phyloP scores from a whole-genome alignment of 805 yeast species.

The Kodamaea laetipori region DNA sequence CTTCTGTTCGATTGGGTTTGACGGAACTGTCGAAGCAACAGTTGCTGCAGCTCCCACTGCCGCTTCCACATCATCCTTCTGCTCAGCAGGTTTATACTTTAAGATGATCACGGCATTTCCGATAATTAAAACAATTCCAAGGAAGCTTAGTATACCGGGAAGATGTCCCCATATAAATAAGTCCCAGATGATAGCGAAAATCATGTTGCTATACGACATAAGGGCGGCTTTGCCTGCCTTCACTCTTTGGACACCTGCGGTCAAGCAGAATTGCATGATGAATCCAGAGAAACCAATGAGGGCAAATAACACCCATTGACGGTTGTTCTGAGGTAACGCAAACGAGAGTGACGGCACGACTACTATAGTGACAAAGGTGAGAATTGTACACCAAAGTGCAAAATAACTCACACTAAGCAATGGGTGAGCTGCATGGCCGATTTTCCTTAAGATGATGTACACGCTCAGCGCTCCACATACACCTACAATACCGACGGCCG shows the following conservation, averaged over 20 bases:
- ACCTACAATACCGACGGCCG: conserved; percentile 63
- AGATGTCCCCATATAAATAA: conserved; percentile 66
- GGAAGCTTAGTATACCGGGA: conserved; percentile 67
- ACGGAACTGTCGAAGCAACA: not conserved
- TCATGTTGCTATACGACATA: conserved; percentile 73
- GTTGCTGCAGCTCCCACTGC: conserved; percentile 5
- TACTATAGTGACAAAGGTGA: conserved; percentile 54
- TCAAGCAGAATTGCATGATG: conserved; percentile 73
- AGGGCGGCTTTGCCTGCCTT: conserved; percentile 74
- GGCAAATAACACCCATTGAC: conserved; percentile 67
- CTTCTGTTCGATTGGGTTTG: conserved; percentile 5
- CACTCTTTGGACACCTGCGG: conserved; percentile 83
- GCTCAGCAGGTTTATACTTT: conserved; percentile 40
- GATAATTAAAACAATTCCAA: conserved; percentile 71
- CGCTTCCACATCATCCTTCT: conserved; percentile 9
- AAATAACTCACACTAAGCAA: conserved; percentile 76
- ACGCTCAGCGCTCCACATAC: conserved; percentile 71
- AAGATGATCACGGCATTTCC: conserved; percentile 64
- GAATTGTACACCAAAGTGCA: conserved; percentile 59
- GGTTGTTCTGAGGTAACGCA: conserved; percentile 57
- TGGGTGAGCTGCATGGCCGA: conserved; percentile 81
- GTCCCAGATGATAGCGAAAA: conserved; percentile 81
- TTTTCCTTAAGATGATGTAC: conserved; percentile 68
- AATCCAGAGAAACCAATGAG: conserved; percentile 78
- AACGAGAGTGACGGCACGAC: conserved; percentile 60